These are phyloP conservation scores for Rhodotorula sp. DNA, from an alignment of 1,284 basidiomycete species.

Conservation along the genomic window DNA sequence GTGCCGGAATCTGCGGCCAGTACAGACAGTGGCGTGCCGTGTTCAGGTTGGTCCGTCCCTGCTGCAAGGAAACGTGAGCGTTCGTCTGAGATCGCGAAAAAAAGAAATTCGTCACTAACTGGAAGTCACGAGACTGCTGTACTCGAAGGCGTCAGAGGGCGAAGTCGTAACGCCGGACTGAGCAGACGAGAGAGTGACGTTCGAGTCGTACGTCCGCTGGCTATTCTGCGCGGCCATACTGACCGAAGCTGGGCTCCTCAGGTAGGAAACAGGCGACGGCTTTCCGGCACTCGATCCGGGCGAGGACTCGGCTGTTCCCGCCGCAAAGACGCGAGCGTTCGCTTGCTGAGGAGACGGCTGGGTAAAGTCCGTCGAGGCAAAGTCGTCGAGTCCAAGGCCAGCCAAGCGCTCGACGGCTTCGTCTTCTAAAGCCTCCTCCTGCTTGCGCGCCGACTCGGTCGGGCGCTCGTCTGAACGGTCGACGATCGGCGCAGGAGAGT, in stretches of 20 bases:
- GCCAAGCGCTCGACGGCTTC: constrained; percentile 4
- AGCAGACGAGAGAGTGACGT: not conserved
- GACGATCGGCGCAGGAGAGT: no score
- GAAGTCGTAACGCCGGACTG: constrained; percentile 17
- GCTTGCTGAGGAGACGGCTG: not conserved
- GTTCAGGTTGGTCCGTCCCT: no score
- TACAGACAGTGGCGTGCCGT: no score
- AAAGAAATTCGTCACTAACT: constrained; percentile 14
- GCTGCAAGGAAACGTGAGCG: no score
- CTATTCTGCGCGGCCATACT: constrained; percentile 26
- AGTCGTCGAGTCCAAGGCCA: constrained; percentile 7
- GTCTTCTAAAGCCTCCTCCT: not conserved
- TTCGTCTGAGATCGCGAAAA: not conserved
- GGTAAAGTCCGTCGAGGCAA: not conserved
- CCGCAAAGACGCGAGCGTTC: not conserved
- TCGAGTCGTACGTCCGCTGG: constrained; percentile 14
- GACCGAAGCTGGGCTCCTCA: not conserved
- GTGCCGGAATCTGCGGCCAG: no score
- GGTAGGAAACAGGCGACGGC: not conserved
- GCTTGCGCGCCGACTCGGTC: no score
- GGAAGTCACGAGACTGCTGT: constrained; percentile 29
- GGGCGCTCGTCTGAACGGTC: no score
- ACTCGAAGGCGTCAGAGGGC: constrained; percentile 39
- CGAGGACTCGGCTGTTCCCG: not conserved
- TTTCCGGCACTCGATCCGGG: not conserved